Base-by-base conservation (phyloP, 2,329 filamentous ascomycete species). In the Hypoxylon sp. region DNA sequence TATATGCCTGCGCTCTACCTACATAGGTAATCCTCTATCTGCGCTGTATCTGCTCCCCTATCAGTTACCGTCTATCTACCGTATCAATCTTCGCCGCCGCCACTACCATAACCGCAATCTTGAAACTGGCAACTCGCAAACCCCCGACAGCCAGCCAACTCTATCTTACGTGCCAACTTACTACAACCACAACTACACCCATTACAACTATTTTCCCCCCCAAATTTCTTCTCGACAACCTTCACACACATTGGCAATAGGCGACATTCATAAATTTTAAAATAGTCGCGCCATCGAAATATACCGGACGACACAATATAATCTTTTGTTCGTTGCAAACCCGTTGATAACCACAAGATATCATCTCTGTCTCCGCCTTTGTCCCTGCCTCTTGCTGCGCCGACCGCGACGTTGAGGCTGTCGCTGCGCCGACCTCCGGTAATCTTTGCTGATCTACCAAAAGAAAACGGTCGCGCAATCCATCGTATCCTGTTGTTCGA, bases 81-180 rank as follows among this genome's bases (percentile, higher is more conserved):
- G 39, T 58, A 62, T 59, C 52, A 63, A 64, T 70, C 69, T 71
- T 74, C 73, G 71, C 76, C 67, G 67, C 69, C 67, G 64, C 66
- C 69, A 69, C 67, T 35, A 52, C 57, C 19, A 44, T 35, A 17
- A 44, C 59, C 55, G 47, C 60, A 44, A 69, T 69, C 62, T 69
- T 71, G 62, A 66, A 69, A 66, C 63, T 66, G 55, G 51, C 50
- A 53, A 64, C 17, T 44, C 19, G 17, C 39, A 44, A 44, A 44
- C 22, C 67, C 63, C 59, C 59, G n/a, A 60, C 59, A 44, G 14
- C 51, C 44, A 54, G 52, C 31, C 22, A 35, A 51, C 60, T 50
- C 53, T 59, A 39, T 37, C 57, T 64, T 60, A 48, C 51, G 55
- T 53, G 13, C 44, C 50, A 55, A 54, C 46, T 57, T 66, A 66